Evolutionary conservation across 1,139 yeast genomes (phyloP).

Genomic region (Diutina rugosa): DNA sequence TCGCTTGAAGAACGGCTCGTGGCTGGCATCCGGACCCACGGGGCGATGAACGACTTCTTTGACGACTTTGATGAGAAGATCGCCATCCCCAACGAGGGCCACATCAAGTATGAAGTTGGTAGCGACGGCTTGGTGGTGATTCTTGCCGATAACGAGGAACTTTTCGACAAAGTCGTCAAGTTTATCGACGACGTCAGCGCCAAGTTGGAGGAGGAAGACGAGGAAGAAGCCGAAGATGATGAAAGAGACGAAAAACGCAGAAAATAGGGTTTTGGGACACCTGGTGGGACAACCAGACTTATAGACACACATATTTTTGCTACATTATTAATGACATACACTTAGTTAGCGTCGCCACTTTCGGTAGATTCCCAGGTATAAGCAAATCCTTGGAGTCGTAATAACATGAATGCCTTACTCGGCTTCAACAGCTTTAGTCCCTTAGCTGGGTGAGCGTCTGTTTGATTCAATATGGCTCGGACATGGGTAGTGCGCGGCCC

Average conservation of each 20-base stretch:
- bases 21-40: slow-evolving; percentile 31
- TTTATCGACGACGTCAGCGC: slow-evolving; percentile 22
- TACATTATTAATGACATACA: neutral
- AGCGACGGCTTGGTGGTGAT: slow-evolving; percentile 60
- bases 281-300: neutral
- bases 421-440: neutral
- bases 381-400: too few relatives aligned
- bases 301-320: neutral
- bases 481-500: neutral
- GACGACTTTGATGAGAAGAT: slow-evolving; percentile 47
- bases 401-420: too few relatives aligned
- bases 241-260: neutral
- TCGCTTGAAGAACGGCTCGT: slow-evolving; percentile 41
- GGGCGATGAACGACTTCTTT: slow-evolving; percentile 44
- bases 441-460: neutral
- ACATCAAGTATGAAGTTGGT: slow-evolving; percentile 58
- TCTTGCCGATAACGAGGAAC: slow-evolving; percentile 27
- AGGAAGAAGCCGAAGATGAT: neutral
- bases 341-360: neutral
- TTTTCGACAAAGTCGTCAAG: slow-evolving; percentile 18
- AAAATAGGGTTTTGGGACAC: neutral
- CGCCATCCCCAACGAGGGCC: slow-evolving; percentile 56
- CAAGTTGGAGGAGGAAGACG: slow-evolving; percentile 23
- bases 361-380: neutral
- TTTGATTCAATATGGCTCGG: neutral